Evolutionary conservation across 1,284 basidiomycete species (phyloP).

Genomic region (Cryptococcus neoformans): DNA sequence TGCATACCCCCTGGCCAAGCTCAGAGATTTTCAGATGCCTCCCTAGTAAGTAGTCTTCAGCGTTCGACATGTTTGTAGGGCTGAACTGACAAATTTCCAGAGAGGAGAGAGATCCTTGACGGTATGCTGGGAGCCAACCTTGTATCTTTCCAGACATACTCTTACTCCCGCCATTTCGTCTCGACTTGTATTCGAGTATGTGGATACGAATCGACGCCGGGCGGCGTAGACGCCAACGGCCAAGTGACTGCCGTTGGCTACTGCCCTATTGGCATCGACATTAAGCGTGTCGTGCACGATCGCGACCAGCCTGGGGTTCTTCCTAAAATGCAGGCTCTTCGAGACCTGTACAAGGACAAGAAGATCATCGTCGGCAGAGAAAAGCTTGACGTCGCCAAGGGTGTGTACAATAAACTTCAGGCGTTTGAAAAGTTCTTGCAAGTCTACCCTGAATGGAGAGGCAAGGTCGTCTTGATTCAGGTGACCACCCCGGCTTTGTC

Average conservation of each 20-base stretch:
- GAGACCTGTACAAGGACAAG: slow-evolving; percentile 87
- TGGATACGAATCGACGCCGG: slow-evolving; percentile 82
- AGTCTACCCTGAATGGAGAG: slow-evolving; percentile 94
- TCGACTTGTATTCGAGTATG: slow-evolving; percentile 94
- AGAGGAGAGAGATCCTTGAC: slow-evolving; percentile 88
- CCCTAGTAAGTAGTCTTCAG: slow-evolving; percentile 59
- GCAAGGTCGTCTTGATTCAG: slow-evolving; percentile 68
- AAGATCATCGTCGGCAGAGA: slow-evolving; percentile 99
- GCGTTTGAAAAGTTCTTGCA: slow-evolving; percentile 93
- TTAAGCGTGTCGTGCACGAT: slow-evolving; percentile 80
- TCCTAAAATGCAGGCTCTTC: slow-evolving; percentile 83
- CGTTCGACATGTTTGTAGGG: background rate
- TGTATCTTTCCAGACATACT: slow-evolving; percentile 96
- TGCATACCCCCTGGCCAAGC: slow-evolving; percentile 96
- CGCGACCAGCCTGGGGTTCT: slow-evolving; percentile 73
- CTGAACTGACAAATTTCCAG: slow-evolving; percentile 44
- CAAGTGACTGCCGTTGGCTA: slow-evolving; percentile 81
- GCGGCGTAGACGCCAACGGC: slow-evolving; percentile 87
- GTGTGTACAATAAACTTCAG: slow-evolving; percentile 94
- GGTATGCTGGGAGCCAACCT: slow-evolving; percentile 98
- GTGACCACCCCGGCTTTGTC: slow-evolving; percentile 94
- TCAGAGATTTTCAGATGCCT: slow-evolving; percentile 94
- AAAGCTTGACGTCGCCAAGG: slow-evolving; percentile 97
- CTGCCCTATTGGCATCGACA: slow-evolving; percentile 97
- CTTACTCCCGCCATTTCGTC: slow-evolving; percentile 92